Percentiles rank a stretch among this genome's conserved stretches.
phyloP scores from a whole-genome alignment of 495 filamentous ascomycete genomes.

The Penicillium maclennaniae region DNA sequence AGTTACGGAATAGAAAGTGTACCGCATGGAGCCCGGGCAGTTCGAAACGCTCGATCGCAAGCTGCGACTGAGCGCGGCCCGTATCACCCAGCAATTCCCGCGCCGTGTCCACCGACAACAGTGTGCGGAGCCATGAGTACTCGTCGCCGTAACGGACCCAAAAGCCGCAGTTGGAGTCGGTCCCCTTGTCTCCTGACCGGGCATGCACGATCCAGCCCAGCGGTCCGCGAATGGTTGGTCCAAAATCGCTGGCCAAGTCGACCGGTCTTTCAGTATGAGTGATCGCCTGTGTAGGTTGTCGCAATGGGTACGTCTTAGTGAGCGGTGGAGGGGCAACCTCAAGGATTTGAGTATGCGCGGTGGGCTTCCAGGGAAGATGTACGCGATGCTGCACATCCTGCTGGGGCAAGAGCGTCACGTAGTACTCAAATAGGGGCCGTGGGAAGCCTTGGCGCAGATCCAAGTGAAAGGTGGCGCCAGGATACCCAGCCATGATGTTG shows the following conservation, averaged over 20 bases:
- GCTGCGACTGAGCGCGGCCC: constrained; percentile 30
- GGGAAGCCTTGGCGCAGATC: constrained; percentile 39
- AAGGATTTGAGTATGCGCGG: constrained; percentile 16
- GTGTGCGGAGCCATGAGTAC: constrained; percentile 47
- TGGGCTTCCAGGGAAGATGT: constrained; percentile 38
- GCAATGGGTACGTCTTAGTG: constrained; percentile 31
- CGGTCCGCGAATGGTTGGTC: constrained; percentile 37
- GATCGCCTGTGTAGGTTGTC: constrained; percentile 26
- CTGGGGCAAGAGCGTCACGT: constrained; percentile 41
- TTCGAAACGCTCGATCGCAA: constrained; percentile 53
- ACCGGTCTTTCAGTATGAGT: constrained; percentile 13
- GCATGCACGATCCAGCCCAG: constrained; percentile 47
- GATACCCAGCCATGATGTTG: constrained; percentile 44
- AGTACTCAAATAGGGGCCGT: constrained; percentile 39
- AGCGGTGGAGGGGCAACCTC: constrained; percentile 32
- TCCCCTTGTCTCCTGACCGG: constrained; percentile 52
- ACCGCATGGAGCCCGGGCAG: constrained; percentile 38
- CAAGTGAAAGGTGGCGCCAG: constrained; percentile 39
- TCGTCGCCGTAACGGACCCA: constrained; percentile 48
- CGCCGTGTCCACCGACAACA: constrained; percentile 38
- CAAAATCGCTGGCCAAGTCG: constrained; percentile 28
- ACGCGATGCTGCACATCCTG: constrained; percentile 34
- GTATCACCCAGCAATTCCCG: constrained; percentile 39
- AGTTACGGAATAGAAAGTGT: constrained; percentile 54
- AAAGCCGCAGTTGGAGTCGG: constrained; percentile 53